Evolutionary conservation across 2,329 filamentous ascomycete species (phyloP).

Genomic region (Neoarthrinium moseri): DNA sequence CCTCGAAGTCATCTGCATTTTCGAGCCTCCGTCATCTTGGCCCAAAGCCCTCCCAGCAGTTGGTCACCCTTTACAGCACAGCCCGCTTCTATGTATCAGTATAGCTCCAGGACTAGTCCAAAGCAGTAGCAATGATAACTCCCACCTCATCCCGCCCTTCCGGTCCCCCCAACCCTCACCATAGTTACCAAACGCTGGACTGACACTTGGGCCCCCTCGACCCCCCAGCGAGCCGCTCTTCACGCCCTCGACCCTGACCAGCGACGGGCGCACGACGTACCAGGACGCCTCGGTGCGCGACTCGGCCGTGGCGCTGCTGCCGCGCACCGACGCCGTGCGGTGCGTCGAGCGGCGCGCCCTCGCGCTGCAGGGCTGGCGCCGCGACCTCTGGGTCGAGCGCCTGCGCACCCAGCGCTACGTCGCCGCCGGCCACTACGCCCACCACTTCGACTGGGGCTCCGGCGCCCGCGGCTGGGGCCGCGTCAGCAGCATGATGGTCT

Average conservation of each 20-base stretch:
- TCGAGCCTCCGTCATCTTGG: too few species aligned
- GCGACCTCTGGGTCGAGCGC: constrained; percentile 51
- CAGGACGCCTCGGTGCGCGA: constrained; percentile 45
- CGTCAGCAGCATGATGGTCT: constrained; percentile 54
- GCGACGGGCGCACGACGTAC: constrained; percentile 41
- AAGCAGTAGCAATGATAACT: too few species aligned
- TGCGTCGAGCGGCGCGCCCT: constrained; percentile 44
- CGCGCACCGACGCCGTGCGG: constrained; percentile 38
- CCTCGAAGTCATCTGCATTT: not conserved
- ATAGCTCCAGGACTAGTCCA: too few species aligned
- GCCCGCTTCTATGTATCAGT: too few species aligned
- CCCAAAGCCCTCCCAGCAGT: too few species aligned
- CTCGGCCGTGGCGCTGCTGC: constrained; percentile 51
- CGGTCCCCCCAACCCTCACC: not conserved
- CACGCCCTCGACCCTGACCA: constrained; percentile 48
- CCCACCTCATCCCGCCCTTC: constrained; percentile 6
- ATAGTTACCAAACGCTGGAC: too few species aligned
- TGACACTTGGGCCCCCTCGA: too few species aligned
- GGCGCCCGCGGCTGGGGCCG: constrained; percentile 48
- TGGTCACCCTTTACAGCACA: too few species aligned
- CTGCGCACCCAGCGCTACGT: constrained; percentile 51
- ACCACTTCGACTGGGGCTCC: constrained; percentile 56
- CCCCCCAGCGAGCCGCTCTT: constrained; percentile 42
- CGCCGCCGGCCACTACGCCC: constrained; percentile 47
- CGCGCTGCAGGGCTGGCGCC: constrained; percentile 52